Evolutionary conservation across 2,329 filamentous ascomycete species (phyloP).

Genomic region (Thermomyces lanuginosus): DNA sequence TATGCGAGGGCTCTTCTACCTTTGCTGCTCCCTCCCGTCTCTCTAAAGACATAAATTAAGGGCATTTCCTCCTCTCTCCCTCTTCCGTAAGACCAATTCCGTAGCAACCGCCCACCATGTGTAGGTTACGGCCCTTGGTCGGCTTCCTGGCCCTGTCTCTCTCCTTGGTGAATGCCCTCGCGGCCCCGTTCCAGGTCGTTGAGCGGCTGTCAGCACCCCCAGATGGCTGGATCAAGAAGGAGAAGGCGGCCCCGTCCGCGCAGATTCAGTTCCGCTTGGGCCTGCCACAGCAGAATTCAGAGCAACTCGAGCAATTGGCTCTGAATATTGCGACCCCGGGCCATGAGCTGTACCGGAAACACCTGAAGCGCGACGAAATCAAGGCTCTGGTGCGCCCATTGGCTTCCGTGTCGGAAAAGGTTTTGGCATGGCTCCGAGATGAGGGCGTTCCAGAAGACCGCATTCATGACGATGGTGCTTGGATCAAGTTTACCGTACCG

Average conservation of each 20-base stretch:
- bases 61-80: too few species aligned
- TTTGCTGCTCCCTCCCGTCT: too few species aligned
- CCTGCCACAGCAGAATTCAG: conserved; percentile 33
- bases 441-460: conserved; percentile 32
- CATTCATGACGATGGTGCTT: conserved; percentile 40
- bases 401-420: conserved; percentile 30
- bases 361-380: conserved; percentile 46
- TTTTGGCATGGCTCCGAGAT: conserved; percentile 40
- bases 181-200: too few species aligned
- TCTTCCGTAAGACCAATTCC: too few species aligned
- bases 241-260: conserved; percentile 18
- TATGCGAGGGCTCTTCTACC: too few species aligned
- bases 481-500: conserved; percentile 39
- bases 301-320: conserved; percentile 41
- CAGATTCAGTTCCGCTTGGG: conserved; percentile 34
- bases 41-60: too few species aligned
- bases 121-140: too few species aligned
- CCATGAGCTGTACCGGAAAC: conserved; percentile 42
- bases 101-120: too few species aligned
- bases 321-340: conserved; percentile 46
- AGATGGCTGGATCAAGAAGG: conserved; percentile 18
- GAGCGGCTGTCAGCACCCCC: conserved; percentile 17
- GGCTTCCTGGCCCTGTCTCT: too few species aligned
- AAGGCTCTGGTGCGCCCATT: conserved; percentile 38
- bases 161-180: too few species aligned